A percentile compares a stretch with the other conserved stretches of the same genome.
phyloP scores from a whole-genome alignment of 2,329 filamentous ascomycete species.

The Fusarium subtropicale region DNA sequence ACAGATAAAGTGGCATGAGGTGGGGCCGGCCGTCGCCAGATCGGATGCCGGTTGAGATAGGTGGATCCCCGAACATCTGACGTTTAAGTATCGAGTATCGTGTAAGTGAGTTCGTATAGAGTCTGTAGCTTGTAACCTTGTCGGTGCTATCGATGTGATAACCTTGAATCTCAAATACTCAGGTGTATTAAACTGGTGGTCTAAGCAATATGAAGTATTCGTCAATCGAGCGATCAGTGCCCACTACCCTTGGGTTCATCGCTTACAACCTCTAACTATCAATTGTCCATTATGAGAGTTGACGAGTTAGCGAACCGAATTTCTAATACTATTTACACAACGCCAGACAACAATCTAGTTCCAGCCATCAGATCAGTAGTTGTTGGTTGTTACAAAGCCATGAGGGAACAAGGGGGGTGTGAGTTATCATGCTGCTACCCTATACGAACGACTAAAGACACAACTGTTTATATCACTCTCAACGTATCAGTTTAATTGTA shows the following conservation, averaged over 20 bases:
- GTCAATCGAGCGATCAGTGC: background rate
- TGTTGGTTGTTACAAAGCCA: background rate
- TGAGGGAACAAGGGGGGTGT: background rate
- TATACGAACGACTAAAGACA: background rate
- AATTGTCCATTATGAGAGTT: background rate
- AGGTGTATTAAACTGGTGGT: background rate
- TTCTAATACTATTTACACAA: too few species aligned
- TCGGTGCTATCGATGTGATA: background rate
- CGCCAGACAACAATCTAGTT: background rate
- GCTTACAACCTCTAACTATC: too few species aligned
- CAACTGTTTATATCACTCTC: background rate
- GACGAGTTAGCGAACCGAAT: background rate
- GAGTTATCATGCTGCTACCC: background rate
- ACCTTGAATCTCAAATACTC: background rate
- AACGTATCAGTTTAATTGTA: background rate
- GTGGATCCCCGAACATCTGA: conserved; percentile 29
- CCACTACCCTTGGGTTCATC: background rate
- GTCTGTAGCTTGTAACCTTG: background rate
- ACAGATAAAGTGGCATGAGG: conserved; percentile 36
- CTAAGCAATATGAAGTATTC: background rate
- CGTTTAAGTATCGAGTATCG: background rate
- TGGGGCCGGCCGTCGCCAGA: conserved; percentile 42
- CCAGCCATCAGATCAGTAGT: background rate
- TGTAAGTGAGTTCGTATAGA: background rate
- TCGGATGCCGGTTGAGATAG: conserved; percentile 17